phyloP scores from a whole-genome alignment of 495 filamentous ascomycete genomes.

The Extremus antarcticus region DNA sequence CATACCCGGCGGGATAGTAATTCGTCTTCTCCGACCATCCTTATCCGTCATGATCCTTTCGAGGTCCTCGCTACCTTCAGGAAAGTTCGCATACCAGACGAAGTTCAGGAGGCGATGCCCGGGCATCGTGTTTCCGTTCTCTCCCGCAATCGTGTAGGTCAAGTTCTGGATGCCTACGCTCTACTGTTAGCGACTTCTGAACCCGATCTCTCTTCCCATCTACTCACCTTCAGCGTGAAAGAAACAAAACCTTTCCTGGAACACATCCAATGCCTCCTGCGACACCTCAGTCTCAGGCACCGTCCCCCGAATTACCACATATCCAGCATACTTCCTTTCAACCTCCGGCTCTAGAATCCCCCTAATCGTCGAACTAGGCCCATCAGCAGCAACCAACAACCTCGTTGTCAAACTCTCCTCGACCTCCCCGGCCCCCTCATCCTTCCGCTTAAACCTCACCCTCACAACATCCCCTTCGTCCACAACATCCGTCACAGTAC shows the following conservation, averaged over 20 bases:
- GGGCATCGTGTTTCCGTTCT: conserved; percentile 36
- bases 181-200: no score
- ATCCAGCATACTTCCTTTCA: conserved; percentile 44
- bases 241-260: conserved; percentile 35
- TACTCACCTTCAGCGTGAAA: conserved; percentile 30
- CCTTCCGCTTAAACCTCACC: conserved; percentile 34
- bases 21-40: conserved; percentile 34
- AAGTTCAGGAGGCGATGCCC: conserved; percentile 44
- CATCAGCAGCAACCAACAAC: conserved; percentile 45
- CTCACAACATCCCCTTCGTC: conserved; percentile 30
- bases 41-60: conserved; percentile 44
- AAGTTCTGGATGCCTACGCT: conserved; percentile 35
- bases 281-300: conserved; percentile 34
- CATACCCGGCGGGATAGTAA: conserved; percentile 42
- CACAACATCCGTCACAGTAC: conserved; percentile 36
- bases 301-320: conserved; percentile 45
- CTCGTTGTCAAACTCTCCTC: conserved; percentile 31
- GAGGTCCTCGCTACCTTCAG: conserved; percentile 34
- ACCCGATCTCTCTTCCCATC: no score
- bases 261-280: conserved; percentile 21
- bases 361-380: conserved; percentile 43
- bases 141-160: conserved; percentile 44
- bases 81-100: conserved; percentile 49
- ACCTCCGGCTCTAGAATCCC: conserved; percentile 36
- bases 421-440: conserved; percentile 28